Conservation (phyloP, 495 filamentous ascomycete species). For the Annulohypoxylon maeteangense region DNA sequence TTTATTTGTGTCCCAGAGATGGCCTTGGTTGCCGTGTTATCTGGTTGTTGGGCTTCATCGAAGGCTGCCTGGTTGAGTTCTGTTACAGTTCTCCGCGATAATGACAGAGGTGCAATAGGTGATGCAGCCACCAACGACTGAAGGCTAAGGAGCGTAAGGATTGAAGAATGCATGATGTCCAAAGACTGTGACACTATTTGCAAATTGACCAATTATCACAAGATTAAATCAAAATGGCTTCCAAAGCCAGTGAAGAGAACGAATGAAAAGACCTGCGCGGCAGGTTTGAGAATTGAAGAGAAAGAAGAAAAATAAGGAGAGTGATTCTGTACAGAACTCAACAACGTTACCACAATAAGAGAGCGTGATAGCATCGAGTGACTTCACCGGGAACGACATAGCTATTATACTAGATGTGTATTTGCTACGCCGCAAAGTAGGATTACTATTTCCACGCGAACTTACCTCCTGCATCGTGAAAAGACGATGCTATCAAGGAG, state of each 20-base stretch:
- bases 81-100: constrained; percentile 50
- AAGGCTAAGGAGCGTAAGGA: constrained; percentile 16
- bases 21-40: constrained; percentile 60
- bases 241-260: neutral
- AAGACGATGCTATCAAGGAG: constrained; percentile 11
- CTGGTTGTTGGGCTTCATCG: constrained; percentile 61
- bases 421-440: constrained; percentile 5
- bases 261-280: constrained; percentile 32
- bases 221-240: neutral
- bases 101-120: constrained; percentile 23
- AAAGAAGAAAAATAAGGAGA: neutral
- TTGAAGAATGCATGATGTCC: constrained; percentile 18
- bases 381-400: neutral
- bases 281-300: constrained; percentile 29
- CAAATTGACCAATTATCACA: neutral
- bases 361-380: constrained; percentile 8
- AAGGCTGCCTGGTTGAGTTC: constrained; percentile 59
- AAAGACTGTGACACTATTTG: neutral
- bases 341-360: constrained; percentile 4
- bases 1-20: constrained; percentile 60
- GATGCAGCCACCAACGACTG: constrained; percentile 26
- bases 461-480: constrained; percentile 3
- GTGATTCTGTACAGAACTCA: constrained; percentile 13
- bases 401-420: constrained; percentile 18
- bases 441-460: constrained; percentile 9